A percentile compares a stretch with the other conserved stretches of the same genome.
Evolutionary conservation across 495 filamentous ascomycete species (phyloP).

Genomic region (Cenococcum geophilum): DNA sequence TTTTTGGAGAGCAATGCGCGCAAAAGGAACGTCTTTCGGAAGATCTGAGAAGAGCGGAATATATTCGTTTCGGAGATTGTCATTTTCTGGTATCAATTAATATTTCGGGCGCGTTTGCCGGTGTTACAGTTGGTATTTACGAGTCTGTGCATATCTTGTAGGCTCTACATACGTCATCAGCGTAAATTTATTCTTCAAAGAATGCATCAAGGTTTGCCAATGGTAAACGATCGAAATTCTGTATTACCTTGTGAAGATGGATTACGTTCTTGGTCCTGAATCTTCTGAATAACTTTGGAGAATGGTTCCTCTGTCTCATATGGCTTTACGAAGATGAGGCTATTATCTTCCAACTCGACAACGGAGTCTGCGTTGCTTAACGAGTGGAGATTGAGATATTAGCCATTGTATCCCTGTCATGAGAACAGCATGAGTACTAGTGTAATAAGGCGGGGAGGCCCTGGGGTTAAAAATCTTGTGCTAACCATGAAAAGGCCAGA

Average conservation of each 20-base stretch:
- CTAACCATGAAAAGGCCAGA: too few relatives aligned
- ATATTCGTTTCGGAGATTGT: slow-evolving; percentile 70
- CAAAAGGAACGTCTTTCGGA: slow-evolving; percentile 55
- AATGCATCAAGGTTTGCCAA: too few relatives aligned
- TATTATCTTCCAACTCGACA: slow-evolving; percentile 37
- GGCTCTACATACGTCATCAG: neutral
- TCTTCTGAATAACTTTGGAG: slow-evolving; percentile 32
- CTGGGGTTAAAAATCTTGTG: too few relatives aligned
- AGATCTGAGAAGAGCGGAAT: slow-evolving; percentile 49
- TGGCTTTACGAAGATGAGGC: slow-evolving; percentile 48
- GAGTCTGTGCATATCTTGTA: slow-evolving; percentile 47
- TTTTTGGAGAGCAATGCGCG: slow-evolving; percentile 55
- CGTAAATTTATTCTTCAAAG: too few relatives aligned
- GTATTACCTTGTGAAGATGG: neutral
- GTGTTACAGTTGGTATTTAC: slow-evolving; percentile 25
- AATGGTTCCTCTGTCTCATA: slow-evolving; percentile 39
- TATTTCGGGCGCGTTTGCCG: neutral
- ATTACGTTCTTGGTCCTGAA: slow-evolving; percentile 24
- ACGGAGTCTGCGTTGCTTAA: slow-evolving; percentile 57
- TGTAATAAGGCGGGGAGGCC: neutral
- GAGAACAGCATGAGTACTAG: neutral
- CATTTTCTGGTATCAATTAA: slow-evolving; percentile 50
- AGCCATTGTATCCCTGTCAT: neutral
- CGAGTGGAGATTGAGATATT: neutral
- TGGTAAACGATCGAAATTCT: too few relatives aligned